phyloP scores from a whole-genome alignment of 2,329 filamentous ascomycete species.

The Penicillium sp. region DNA sequence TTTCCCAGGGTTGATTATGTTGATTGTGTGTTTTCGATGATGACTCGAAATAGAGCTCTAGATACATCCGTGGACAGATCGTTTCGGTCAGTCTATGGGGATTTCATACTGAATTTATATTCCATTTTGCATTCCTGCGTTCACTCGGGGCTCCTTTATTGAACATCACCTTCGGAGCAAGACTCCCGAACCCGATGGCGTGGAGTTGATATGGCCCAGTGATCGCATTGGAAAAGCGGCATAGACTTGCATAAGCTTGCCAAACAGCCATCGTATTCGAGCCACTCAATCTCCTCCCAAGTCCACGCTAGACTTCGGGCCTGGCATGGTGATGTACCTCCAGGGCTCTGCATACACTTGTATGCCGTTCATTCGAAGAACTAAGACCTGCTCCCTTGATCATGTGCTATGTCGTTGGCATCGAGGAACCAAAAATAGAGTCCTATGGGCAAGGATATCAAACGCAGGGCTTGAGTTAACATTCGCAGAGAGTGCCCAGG shows the following conservation, averaged over 20 bases:
- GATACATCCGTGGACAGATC: not conserved
- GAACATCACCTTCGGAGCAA: no score
- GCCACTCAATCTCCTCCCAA: constrained; percentile 7
- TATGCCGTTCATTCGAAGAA: not conserved
- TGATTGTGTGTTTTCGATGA: no score
- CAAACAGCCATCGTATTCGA: not conserved
- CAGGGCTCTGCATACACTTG: not conserved
- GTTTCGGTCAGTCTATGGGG: not conserved
- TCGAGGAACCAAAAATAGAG: not conserved
- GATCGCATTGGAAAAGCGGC: not conserved
- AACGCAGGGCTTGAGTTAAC: not conserved
- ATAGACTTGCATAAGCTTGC: not conserved
- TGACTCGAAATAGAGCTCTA: no score
- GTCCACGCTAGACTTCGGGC: not conserved
- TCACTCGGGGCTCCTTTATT: no score
- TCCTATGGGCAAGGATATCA: not conserved
- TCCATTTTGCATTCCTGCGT: not conserved
- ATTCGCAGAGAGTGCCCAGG: no score
- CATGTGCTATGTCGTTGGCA: not conserved
- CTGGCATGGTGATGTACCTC: not conserved
- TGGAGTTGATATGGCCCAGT: not conserved
- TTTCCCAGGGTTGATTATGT: no score
- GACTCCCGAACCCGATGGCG: not conserved
- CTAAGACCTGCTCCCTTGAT: not conserved
- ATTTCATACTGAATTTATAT: not conserved